Evolutionary conservation across 306 rosid genomes (phyloP), one percentile per base, ranked within the genome.

Genomic region (Begonia fuchsioides): DNA sequence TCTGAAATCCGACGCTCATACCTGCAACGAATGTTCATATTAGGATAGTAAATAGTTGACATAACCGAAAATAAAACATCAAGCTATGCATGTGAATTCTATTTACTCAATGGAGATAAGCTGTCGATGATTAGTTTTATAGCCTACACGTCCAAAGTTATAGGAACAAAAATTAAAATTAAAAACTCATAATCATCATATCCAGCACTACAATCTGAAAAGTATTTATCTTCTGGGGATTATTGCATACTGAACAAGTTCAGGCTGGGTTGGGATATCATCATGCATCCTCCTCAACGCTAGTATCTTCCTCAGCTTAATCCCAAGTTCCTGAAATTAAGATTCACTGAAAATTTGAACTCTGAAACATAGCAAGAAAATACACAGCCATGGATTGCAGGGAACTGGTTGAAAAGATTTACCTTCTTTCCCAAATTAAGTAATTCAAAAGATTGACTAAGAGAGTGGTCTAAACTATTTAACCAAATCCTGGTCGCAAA

Each of bases 1-100:
- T 90, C 98, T 44, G 95, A 79, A 58, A 79, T 69, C 50, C 87
- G 68, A 40, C 58, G 50, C 45, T 85, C 94, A 32, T 81, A 90
- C 75, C 98, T 85, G 68, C 75, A 58, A 48, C 65, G 47, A 43
- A 26, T 5, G 60, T 52, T 63, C 13, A 40, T 58, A 61, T 58
- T 60, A 39, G 50, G 32, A 4, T 19, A 19, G 26, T 19, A 19
- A 19, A 19, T 19, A 19, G 26, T 19, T 19, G 2, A 20, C 3
- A 7, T 20, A 20, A 20, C 32, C 32, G 6, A 20, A 20, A 5
- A 20, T 5, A 20, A 3, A 20, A 5, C 3, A 3, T 7, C 32
- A 7, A 20, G 32, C 32, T 20, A 7, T 20, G 32, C 32, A 20
- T 2, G 32, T 3, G 32, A 20, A 20, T 20, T 20, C 32, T 20